phyloP scores from a whole-genome alignment of 495 filamentous ascomycete genomes.

The Aspergillus funiculosus region DNA sequence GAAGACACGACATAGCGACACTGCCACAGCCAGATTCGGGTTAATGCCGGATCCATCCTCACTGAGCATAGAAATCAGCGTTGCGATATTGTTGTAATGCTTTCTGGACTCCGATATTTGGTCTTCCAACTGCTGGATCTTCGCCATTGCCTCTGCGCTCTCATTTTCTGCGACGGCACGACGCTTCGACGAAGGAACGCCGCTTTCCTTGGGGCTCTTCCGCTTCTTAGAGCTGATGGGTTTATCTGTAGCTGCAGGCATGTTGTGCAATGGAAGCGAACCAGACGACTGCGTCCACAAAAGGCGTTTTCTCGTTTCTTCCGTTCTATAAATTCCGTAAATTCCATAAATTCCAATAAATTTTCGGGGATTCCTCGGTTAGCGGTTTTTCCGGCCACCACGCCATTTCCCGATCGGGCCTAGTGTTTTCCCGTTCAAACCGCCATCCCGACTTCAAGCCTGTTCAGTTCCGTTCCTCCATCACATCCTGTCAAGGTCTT shows the following conservation, averaged over 20 bases:
- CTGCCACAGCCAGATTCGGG: conserved; percentile 56
- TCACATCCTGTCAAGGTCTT: conserved; percentile 32
- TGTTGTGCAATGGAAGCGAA: conserved; percentile 17
- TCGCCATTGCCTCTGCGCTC: conserved; percentile 46
- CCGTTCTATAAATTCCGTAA: conserved; percentile 23
- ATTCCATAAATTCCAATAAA: too few species aligned
- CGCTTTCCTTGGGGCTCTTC: conserved; percentile 35
- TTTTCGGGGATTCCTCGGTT: conserved; percentile 34
- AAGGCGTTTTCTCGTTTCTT: conserved; percentile 18
- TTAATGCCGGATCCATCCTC: conserved; percentile 38
- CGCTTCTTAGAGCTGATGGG: conserved; percentile 36
- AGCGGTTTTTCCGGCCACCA: conserved; percentile 39
- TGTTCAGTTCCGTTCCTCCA: conserved; percentile 44
- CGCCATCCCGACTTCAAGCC: conserved; percentile 55
- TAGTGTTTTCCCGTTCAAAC: conserved; percentile 82
- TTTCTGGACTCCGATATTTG: conserved; percentile 77
- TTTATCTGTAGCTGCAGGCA: conserved; percentile 27
- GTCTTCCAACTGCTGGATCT: conserved; percentile 64
- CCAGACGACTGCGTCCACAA: conserved; percentile 1
- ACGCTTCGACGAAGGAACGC: conserved; percentile 39
- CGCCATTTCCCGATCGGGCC: conserved; percentile 66
- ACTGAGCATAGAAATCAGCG: conserved; percentile 57
- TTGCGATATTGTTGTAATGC: conserved; percentile 88
- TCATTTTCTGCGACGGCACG: conserved; percentile 39
- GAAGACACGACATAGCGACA: conserved; percentile 87